Evolutionary conservation across 371 early-diverging fungal genomes (phyloP).

Genomic region (Syncephalastrum contaminatum): DNA sequence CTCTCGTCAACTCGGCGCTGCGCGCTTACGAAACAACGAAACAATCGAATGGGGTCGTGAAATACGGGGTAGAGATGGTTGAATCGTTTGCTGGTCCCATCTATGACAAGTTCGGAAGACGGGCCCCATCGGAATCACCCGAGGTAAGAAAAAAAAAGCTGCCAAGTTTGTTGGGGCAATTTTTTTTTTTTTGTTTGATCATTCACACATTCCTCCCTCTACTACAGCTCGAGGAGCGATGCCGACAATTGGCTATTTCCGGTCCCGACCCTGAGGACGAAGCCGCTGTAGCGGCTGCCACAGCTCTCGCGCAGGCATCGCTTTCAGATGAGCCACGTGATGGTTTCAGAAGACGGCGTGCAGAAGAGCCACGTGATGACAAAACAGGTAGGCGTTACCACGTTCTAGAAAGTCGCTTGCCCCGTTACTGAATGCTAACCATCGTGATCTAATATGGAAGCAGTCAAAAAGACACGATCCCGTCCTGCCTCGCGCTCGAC

Average conservation of each 20-base stretch:
- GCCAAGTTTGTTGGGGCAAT: background rate
- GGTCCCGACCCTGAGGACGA: constrained; percentile 26
- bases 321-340: constrained; percentile 26
- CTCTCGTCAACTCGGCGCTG: constrained; percentile 77
- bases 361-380: constrained; percentile 11
- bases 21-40: constrained; percentile 76
- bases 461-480: constrained; percentile 21
- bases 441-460: constrained; percentile 3
- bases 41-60: constrained; percentile 60
- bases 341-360: constrained; percentile 25
- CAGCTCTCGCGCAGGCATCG: constrained; percentile 39
- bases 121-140: constrained; percentile 9
- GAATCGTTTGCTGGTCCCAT: constrained; percentile 64
- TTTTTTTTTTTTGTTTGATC: constrained; percentile 1
- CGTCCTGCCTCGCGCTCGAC: constrained; percentile 38
- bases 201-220: background rate
- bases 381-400: constrained; percentile 13
- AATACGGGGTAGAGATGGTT: constrained; percentile 73
- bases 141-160: constrained; percentile 9
- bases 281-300: constrained; percentile 35
- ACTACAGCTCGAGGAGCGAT: constrained; percentile 11
- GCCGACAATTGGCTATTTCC: no score
- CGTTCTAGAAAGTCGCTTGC: no score
- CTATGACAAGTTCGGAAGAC: constrained; percentile 41
- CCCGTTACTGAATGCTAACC: constrained; percentile 3